These are phyloP conservation scores for Ligustrum vulgare DNA, from an alignment of 257 asterid species.

Conservation along the genomic window DNA sequence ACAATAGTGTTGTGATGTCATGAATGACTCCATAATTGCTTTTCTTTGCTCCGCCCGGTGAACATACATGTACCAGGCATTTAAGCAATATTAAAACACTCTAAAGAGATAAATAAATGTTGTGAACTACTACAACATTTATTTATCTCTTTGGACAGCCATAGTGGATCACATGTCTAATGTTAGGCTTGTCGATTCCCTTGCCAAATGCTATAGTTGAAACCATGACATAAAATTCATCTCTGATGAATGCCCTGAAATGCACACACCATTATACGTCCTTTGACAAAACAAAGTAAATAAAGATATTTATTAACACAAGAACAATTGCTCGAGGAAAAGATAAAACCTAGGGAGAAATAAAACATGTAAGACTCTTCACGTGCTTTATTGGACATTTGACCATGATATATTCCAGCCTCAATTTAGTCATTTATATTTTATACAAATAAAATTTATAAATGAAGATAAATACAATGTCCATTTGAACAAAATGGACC, in stretches of 20 bases:
- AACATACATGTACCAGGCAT: conserved; percentile 26
- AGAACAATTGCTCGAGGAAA: conserved; percentile 10
- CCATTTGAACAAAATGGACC: no score
- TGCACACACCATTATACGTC: conserved; percentile 17
- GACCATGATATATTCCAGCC: conserved; percentile 89
- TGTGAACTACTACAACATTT: background rate
- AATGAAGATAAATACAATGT: no score
- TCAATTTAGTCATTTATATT: conserved; percentile 43
- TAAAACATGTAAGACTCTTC: conserved; percentile 78
- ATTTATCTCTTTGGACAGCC: conserved; percentile 88
- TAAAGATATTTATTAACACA: conserved; percentile 6
- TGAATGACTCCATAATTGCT: conserved; percentile 76
- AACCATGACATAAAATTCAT: conserved; percentile 89
- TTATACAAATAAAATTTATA: no score
- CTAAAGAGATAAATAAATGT: conserved; percentile 6
- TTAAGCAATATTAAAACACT: conserved; percentile 18
- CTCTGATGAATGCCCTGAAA: conserved; percentile 86
- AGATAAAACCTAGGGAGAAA: conserved; percentile 10
- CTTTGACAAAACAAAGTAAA: conserved; percentile 5
- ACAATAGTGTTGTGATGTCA: conserved; percentile 78
- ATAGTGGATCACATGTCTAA: conserved; percentile 84
- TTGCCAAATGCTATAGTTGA: conserved; percentile 97
- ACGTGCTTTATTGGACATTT: conserved; percentile 81
- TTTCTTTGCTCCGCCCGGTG: conserved; percentile 74
- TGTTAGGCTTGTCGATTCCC: conserved; percentile 96